A percentile compares a stretch with the other conserved stretches of the same genome.
Evolutionary conservation across 176 grass and related monocot genomes (phyloP).

Genomic region (Leersia perrieri): DNA sequence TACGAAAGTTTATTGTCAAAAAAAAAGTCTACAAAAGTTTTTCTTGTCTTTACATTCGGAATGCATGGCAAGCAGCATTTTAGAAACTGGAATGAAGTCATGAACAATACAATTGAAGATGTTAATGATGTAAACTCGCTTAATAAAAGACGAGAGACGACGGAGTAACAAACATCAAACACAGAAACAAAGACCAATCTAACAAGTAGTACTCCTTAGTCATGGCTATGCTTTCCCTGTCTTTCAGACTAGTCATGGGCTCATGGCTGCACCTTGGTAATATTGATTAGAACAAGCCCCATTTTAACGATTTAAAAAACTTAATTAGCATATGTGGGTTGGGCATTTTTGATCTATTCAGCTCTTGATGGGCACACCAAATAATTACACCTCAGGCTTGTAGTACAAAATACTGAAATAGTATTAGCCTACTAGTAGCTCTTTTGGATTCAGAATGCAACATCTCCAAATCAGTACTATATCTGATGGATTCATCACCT

Average conservation of each 20-base stretch:
- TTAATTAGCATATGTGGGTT: neutral
- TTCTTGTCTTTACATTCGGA: conserved; percentile 6
- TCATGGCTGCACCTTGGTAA: too few relatives aligned
- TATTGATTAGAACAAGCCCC: neutral
- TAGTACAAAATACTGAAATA: neutral
- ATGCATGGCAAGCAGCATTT: neutral
- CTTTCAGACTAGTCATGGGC: neutral
- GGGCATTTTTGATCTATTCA: neutral
- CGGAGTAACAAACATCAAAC: neutral
- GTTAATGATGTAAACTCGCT: neutral
- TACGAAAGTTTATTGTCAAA: too few relatives aligned
- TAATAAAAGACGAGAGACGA: neutral
- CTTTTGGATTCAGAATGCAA: neutral
- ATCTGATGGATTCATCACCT: neutral
- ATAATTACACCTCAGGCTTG: conserved; percentile 5
- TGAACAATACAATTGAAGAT: neutral
- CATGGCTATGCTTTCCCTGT: too few relatives aligned
- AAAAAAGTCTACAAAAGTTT: conserved; percentile 12
- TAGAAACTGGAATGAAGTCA: too few relatives aligned
- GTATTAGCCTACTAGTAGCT: too few relatives aligned
- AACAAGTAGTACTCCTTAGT: too few relatives aligned
- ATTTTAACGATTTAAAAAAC: neutral
- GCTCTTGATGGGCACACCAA: neutral
- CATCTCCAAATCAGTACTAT: neutral
- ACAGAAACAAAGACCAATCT: neutral